Base-by-base conservation (phyloP, 2,329 filamentous ascomycete genomes). In the Phialophora chinensis region DNA sequence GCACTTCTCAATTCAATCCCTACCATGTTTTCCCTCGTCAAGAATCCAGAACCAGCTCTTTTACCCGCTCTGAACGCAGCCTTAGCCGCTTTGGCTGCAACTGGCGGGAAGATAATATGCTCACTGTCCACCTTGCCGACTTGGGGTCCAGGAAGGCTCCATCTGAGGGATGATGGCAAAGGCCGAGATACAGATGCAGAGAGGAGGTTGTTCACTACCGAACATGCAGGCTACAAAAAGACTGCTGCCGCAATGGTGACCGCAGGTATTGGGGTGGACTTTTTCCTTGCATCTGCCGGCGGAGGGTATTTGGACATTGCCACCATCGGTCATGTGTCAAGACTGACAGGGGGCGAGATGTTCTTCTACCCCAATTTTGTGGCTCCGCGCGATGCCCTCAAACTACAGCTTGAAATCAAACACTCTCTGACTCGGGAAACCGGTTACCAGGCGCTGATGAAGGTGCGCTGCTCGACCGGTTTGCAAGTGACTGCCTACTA, bases 311-410 rank as follows among this genome's bases (percentile, higher is more conserved):
- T 97, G 55, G 94, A 98, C 74, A 89, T 98, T 75, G 94, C 93
- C 38, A 97, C 94, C 2, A 90, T 98, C 72, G 92, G 93, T 50
- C 91, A 97, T 77, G 87, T 97, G 25, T 87, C 95, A 35, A 88
- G 92, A 50, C 89, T 91, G 33, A 96, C 92, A n/a, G 95, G 95
- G 65, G 95, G 95, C 69, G 95, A 99, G 78, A 91, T 90, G 0
- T 99, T 93, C 79, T 97, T 96, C 80, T 99, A 96, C 77, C 93
- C 95, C 54, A 99, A 98, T 78, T 99, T 97, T 81, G 89, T 97
- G 66, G 88, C 90, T 7, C 91, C 91, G 7, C 88, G 95, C 44
- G 95, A 99, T 78, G 88, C 90, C 52, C 84, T 91, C 63, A 96
- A 94, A 80, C 81, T 99, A 47, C 90, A 90, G 2, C 86, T 90